A percentile compares a stretch with the other conserved stretches of the same genome.
Evolutionary conservation across 495 filamentous ascomycete genomes (phyloP).

Genomic region (Xylaria venustula): DNA sequence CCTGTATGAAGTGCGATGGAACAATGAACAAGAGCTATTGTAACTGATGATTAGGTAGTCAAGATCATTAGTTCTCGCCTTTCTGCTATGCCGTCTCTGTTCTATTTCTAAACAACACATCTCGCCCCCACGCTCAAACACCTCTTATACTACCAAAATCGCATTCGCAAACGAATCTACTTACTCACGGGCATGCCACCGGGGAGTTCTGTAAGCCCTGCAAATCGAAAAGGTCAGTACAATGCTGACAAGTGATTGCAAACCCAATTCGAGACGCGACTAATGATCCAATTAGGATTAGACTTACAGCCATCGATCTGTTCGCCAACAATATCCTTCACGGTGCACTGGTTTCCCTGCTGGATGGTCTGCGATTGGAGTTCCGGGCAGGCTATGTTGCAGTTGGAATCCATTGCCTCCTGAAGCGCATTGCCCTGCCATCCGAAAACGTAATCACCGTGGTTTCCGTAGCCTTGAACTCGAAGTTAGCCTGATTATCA

Average conservation of each 20-base stretch:
- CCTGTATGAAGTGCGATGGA: too few relatives aligned
- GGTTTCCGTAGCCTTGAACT: constrained; percentile 33
- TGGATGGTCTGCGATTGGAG: constrained; percentile 40
- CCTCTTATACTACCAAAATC: too few relatives aligned
- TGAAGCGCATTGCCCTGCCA: constrained; percentile 41
- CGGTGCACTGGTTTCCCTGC: constrained; percentile 37
- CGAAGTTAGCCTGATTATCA: too few relatives aligned
- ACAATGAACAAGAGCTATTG: too few relatives aligned
- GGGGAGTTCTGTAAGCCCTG: constrained; percentile 29
- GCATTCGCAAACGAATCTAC: too few relatives aligned
- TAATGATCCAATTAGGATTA: background rate
- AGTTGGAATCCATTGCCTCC: constrained; percentile 39
- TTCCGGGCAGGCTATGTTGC: constrained; percentile 35
- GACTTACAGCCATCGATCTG: constrained; percentile 38
- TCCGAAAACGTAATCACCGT: constrained; percentile 44
- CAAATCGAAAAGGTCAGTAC: background rate
- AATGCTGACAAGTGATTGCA: too few relatives aligned
- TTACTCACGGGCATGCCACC: constrained; percentile 28
- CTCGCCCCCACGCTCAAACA: too few relatives aligned
- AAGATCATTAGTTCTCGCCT: too few relatives aligned
- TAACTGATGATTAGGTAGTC: too few relatives aligned
- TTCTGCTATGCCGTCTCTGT: too few relatives aligned
- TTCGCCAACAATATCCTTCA: constrained; percentile 33
- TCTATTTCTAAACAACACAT: too few relatives aligned
- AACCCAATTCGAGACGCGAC: background rate